Conservation (phyloP, 1,284 basidiomycete species). For the Puccinia triticina region DNA sequence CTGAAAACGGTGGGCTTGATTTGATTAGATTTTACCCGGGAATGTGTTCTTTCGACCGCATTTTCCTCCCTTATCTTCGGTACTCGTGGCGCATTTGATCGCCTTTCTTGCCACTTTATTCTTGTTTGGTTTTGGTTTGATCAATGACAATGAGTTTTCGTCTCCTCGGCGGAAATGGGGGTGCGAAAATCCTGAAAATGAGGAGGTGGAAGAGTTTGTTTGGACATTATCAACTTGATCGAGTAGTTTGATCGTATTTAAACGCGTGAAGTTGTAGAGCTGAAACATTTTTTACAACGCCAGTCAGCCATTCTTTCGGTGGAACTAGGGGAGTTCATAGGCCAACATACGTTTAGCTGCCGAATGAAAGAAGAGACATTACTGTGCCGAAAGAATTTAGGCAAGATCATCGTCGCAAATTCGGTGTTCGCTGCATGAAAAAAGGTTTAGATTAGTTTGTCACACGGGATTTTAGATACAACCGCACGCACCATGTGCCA, state of each 20-base stretch:
- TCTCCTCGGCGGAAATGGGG: slow-evolving; percentile 46
- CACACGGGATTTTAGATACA: background rate
- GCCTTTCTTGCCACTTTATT: slow-evolving; percentile 42
- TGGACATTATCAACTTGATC: slow-evolving; percentile 40
- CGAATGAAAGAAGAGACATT: slow-evolving; percentile 93
- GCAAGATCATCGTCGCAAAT: slow-evolving; percentile 85
- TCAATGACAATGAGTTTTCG: slow-evolving; percentile 16
- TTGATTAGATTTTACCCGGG: slow-evolving; percentile 13
- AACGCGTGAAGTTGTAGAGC: slow-evolving; percentile 50
- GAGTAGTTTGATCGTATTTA: slow-evolving; percentile 46
- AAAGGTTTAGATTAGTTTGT: background rate
- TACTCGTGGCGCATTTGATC: slow-evolving; percentile 8
- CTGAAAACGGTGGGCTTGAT: background rate
- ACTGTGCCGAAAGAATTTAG: slow-evolving; percentile 92
- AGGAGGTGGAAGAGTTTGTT: slow-evolving; percentile 38
- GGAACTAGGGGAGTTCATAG: background rate
- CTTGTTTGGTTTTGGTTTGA: slow-evolving; percentile 50
- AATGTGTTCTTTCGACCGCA: background rate
- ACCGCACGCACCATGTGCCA: slow-evolving; percentile 40
- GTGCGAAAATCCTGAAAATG: slow-evolving; percentile 48
- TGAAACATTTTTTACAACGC: background rate
- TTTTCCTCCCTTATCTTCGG: slow-evolving; percentile 19
- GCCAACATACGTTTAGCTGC: slow-evolving; percentile 71
- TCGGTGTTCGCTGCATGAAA: slow-evolving; percentile 39
- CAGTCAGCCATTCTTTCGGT: background rate